Base-by-base conservation (phyloP, 495 filamentous ascomycete species). In the Massariosphaeria phaeospora region DNA sequence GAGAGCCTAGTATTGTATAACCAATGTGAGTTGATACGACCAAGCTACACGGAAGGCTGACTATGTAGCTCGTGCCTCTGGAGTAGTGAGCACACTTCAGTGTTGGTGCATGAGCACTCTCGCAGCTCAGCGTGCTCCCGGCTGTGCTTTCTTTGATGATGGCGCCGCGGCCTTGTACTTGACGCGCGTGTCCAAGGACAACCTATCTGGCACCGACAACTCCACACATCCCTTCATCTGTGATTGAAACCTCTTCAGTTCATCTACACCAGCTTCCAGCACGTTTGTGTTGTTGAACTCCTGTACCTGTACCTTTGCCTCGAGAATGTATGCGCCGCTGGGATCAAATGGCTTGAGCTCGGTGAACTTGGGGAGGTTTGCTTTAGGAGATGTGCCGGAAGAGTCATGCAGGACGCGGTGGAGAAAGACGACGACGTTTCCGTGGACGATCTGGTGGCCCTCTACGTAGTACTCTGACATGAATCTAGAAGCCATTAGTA, bases 101-200 rank as follows among this genome's bases (percentile, higher is more conserved):
- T n/a, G n/a, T n/a, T n/a, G n/a, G n/a, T n/a, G n/a, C n/a, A n/a
- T n/a, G n/a, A n/a, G n/a, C n/a, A n/a, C n/a, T n/a, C n/a, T n/a
- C n/a, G n/a, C n/a, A n/a, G 1, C 17, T 33, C 43, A 47, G n/a
- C 27, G 27, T 13, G 10, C 21, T 9, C 15, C 21, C 11, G 20
- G 23, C 29, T 42, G 25, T 5, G 17, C 31, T 33, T 21, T 18
- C 23, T 27, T 20, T 8, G 17, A 20, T 6, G 39, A 17, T n/a
- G 26, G 30, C 2, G 21, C 3, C 10, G 29, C 31, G 4, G 61
- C 25, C 18, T 52, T 49, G 47, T 63, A 66, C 41, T 67, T 70
- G 17, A 83, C 80, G 48, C 84, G 73, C 0, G 83, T 84, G 69
- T 88, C 85, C 49, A 88, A 57, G 17, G 79, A 73, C 52, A 86